A percentile compares a stretch with the other conserved stretches of the same genome.
Conservation (phyloP, 805 yeast genomes). For the Saturnispora halmiae region DNA sequence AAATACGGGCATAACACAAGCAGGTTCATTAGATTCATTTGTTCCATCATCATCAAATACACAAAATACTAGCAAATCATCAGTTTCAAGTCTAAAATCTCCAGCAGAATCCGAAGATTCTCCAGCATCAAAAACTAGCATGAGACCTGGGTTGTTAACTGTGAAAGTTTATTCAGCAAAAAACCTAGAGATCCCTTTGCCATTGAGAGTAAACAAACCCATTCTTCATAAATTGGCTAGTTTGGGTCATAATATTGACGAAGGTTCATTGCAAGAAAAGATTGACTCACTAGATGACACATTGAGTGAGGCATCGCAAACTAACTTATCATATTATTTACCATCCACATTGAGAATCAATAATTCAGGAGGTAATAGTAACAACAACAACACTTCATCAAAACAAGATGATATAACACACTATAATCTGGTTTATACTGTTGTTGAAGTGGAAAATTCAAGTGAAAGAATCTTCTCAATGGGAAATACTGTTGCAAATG, state of each 20-base stretch:
- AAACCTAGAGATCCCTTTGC: slow-evolving; percentile 61
- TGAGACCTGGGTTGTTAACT: slow-evolving; percentile 63
- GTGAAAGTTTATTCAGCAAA: slow-evolving; percentile 68
- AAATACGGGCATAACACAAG: not conserved
- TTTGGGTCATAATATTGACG: slow-evolving; percentile 38
- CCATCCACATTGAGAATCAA: slow-evolving; percentile 36
- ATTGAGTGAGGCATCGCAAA: slow-evolving; percentile 22
- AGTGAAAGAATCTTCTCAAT: slow-evolving; percentile 83
- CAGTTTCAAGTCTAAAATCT: not conserved
- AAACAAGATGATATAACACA: slow-evolving; percentile 44
- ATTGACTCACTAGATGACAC: slow-evolving; percentile 27
- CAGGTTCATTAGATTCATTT: not conserved
- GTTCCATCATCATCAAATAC: not conserved
- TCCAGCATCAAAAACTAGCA: slow-evolving; percentile 5
- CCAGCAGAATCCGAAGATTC: not conserved
- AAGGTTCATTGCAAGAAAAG: slow-evolving; percentile 25
- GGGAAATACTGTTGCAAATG: slow-evolving; percentile 67
- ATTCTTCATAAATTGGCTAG: slow-evolving; percentile 57
- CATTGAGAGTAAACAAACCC: slow-evolving; percentile 54
- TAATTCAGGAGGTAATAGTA: slow-evolving; percentile 14
- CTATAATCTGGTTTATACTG: slow-evolving; percentile 57
- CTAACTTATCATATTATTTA: slow-evolving; percentile 28
- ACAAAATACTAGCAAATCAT: not conserved
- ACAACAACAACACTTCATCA: slow-evolving; percentile 30
- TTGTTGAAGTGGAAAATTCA: slow-evolving; percentile 91